Conservation (phyloP, 2,329 filamentous ascomycete genomes). For the Penicillium thymicola region DNA sequence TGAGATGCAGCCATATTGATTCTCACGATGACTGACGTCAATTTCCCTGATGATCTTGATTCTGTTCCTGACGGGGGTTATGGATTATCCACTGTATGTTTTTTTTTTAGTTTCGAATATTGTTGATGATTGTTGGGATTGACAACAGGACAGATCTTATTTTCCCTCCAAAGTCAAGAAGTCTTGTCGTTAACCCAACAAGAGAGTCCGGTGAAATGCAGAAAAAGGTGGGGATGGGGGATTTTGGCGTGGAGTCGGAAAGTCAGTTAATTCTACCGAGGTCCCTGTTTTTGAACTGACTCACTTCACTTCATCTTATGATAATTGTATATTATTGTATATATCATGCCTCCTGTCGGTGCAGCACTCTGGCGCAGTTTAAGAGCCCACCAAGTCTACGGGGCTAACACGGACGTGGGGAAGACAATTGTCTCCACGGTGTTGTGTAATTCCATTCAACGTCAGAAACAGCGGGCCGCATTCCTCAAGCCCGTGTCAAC, state of each 20-base stretch:
- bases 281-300: conserved; percentile 6
- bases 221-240: background rate
- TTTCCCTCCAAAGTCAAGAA: background rate
- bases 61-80: background rate
- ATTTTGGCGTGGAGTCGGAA: conserved; percentile 7
- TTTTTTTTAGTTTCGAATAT: background rate
- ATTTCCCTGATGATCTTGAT: background rate
- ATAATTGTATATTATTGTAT: too few relatives aligned
- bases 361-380: conserved; percentile 66
- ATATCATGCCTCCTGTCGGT: conserved; percentile 49
- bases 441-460: conserved; percentile 61
- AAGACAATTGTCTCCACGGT: conserved; percentile 78
- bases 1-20: background rate
- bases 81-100: background rate
- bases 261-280: conserved; percentile 11
- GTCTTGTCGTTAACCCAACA: conserved; percentile 8
- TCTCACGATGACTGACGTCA: background rate
- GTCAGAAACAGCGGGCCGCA: conserved; percentile 48
- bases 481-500: conserved; percentile 84
- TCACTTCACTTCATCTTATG: conserved; percentile 4
- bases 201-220: background rate
- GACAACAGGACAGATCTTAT: background rate
- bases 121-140: background rate
- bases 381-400: conserved; percentile 71
- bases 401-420: conserved; percentile 79